Base-by-base conservation (phyloP, 2,329 filamentous ascomycete species). In the Paramyrothecium roridum region DNA sequence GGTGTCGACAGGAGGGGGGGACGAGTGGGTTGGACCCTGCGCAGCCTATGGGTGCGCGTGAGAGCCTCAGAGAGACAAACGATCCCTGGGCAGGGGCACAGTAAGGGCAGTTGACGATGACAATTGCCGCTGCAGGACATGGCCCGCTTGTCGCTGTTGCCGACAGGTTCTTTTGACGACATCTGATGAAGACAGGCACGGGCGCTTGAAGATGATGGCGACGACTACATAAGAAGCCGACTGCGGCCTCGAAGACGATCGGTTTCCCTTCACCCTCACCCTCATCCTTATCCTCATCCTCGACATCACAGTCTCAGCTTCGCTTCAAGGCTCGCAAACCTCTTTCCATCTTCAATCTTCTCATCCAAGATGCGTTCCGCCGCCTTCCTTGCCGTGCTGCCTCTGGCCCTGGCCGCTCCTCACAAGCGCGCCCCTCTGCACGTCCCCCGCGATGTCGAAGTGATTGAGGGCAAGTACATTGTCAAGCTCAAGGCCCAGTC, bases 391-490 rank as follows among this genome's bases (percentile, higher is more conserved):
- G 37, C 57, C 20, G 34, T 56, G 21, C 53, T 61, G 34, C 59
- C 59, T 33, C 20, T 55, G 48, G 58, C 54, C 23, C 34, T 61
- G 47, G 59, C 59, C 54, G 54, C 54, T 17, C 54, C 57, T 19
- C 49, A 51, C 23, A 51, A 54, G 43, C 57, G 59, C 19, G 60
- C 60, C 8, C 59, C 61, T 20, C 33, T 63, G 8, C 51, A 59
- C 40, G 50, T 53, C 43, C 57, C 59, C 8, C 56, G 59, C 13
- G 57, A 55, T 23, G 57, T 52, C 21, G 49, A 55, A n/a, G 34
- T 60, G 26, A 52, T 62, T n/a, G 53, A 51, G n/a, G 51, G 54
- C 57, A 63, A 62, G 55, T 63, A 59, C 52, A 63, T 63, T 26
- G 58, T 63, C 52, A 60, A 59, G 22, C 52, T 63, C 20, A 54